phyloP scores from a whole-genome alignment of 2,329 filamentous ascomycete genomes.

The Davidsoniella neocaledoniae region DNA sequence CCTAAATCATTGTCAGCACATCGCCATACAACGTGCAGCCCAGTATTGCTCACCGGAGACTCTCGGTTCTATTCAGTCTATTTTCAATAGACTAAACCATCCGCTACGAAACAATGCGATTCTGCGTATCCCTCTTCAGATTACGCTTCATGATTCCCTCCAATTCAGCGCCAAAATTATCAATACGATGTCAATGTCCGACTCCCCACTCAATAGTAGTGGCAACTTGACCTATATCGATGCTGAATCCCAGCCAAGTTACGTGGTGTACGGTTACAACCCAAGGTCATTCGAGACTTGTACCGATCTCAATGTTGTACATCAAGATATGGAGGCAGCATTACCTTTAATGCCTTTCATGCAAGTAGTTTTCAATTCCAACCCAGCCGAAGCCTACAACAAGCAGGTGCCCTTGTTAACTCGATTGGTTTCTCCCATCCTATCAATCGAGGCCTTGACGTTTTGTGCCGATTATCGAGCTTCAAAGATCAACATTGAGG shows the following conservation, averaged over 20 bases:
- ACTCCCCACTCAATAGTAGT: neutral
- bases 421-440: neutral
- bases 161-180: neutral
- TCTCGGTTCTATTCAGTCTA: neutral
- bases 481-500: neutral
- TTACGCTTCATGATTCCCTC: neutral
- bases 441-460: neutral
- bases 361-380: slow-evolving; percentile 5
- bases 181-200: neutral
- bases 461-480: neutral
- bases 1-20: too few species aligned
- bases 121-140: neutral
- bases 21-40: neutral
- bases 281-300: neutral
- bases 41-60: neutral
- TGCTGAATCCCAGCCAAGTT: neutral
- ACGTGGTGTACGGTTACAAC: neutral
- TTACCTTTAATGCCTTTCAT: slow-evolving; percentile 1
- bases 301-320: neutral
- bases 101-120: neutral
- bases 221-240: too few species aligned
- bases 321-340: neutral
- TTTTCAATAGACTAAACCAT: neutral
- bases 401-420: neutral
- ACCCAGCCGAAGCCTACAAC: neutral